A percentile compares a stretch with the other conserved stretches of the same genome.
Evolutionary conservation across 73 alveolate genomes (phyloP).

Genomic region (Urostyla sp.): DNA sequence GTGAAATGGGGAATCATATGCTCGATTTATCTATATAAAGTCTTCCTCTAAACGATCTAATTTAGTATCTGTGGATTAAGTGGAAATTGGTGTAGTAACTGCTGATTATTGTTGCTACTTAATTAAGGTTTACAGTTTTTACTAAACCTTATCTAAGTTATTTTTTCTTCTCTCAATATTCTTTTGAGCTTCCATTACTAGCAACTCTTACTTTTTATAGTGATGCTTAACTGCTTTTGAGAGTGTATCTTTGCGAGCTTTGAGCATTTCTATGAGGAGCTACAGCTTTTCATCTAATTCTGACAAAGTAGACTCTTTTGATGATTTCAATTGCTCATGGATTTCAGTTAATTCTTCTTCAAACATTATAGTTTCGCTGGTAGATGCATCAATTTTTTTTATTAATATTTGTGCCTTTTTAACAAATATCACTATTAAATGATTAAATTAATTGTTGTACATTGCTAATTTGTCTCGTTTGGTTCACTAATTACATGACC

Average conservation of each 20-base stretch:
- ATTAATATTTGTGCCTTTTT: slow-evolving; percentile 56
- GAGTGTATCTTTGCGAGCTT: slow-evolving; percentile 63
- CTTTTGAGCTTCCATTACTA: slow-evolving; percentile 67
- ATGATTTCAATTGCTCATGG: slow-evolving; percentile 57
- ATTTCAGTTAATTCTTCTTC: slow-evolving; percentile 72
- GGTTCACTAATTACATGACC: slow-evolving; percentile 64
- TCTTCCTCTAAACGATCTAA: slow-evolving; percentile 77
- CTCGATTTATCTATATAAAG: slow-evolving; percentile 55
- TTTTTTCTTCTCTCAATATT: slow-evolving; percentile 63
- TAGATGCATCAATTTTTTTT: slow-evolving; percentile 71
- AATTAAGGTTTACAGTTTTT: slow-evolving; percentile 41
- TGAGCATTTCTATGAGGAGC: slow-evolving; percentile 69
- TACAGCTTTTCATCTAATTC: slow-evolving; percentile 73
- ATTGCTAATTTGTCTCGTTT: slow-evolving; percentile 22
- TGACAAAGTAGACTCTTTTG: slow-evolving; percentile 63
- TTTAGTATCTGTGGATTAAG: slow-evolving; percentile 36
- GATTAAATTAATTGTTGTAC: too few relatives aligned
- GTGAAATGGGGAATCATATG: slow-evolving; percentile 70
- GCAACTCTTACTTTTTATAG: slow-evolving; percentile 65
- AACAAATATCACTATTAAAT: slow-evolving; percentile 10
- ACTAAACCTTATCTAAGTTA: slow-evolving; percentile 58
- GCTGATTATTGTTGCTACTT: too few relatives aligned
- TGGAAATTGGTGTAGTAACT: too few relatives aligned
- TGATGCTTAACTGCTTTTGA: slow-evolving; percentile 70
- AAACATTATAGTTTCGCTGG: slow-evolving; percentile 67